phyloP scores from a whole-genome alignment of 169 alveolate genomes.

The Eimeria tenella region DNA sequence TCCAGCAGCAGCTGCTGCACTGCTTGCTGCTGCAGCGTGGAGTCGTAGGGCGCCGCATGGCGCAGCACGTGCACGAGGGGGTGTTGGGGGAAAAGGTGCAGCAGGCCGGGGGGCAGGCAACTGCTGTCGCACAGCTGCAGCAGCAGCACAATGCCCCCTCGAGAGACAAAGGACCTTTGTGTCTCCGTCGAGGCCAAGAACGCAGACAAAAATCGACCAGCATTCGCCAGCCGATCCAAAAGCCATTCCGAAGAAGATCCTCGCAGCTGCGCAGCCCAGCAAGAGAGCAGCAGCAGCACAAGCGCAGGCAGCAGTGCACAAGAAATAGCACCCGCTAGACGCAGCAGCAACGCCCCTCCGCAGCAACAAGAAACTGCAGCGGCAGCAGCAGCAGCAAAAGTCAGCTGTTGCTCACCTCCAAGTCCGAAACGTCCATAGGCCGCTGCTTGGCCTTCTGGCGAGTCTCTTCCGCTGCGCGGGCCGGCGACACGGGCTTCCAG shows the following conservation, averaged over 20 bases:
- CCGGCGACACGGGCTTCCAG: conserved; percentile 63
- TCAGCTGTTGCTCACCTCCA: not conserved
- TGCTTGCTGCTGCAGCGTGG: conserved; percentile 72
- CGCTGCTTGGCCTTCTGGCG: not conserved
- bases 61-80: conserved; percentile 69
- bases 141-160: conserved; percentile 74
- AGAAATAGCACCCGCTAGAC: not conserved
- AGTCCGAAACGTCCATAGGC: conserved; percentile 42
- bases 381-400: not conserved
- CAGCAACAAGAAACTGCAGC: not conserved
- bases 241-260: conserved; percentile 61
- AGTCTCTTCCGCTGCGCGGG: conserved; percentile 36
- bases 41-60: conserved; percentile 66
- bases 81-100: conserved; percentile 68
- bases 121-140: conserved; percentile 53
- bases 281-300: conserved; percentile 9
- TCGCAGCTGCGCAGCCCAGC: conserved; percentile 35
- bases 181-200: conserved; percentile 52
- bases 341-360: not conserved
- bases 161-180: conserved; percentile 44
- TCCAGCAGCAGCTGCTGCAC: conserved; percentile 76
- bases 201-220: conserved; percentile 55
- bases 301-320: not conserved
- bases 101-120: conserved; percentile 74
- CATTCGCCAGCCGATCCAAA: conserved; percentile 67